Conservation (phyloP, 495 filamentous ascomycete genomes). For the Staphylotrichum longicolle region DNA sequence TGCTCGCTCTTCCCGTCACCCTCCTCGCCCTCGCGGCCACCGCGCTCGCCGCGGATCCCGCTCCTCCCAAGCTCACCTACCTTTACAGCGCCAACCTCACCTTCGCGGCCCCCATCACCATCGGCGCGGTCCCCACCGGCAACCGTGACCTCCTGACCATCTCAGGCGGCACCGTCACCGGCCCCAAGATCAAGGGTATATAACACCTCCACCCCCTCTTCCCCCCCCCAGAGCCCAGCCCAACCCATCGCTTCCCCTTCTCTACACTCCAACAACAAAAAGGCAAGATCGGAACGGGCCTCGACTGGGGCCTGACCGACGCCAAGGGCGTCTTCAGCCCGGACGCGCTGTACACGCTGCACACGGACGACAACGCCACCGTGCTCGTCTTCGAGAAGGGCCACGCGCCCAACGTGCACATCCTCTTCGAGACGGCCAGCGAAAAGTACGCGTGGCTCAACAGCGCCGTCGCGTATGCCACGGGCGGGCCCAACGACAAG, state of each 20-base stretch:
- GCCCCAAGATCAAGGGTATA: constrained; percentile 24
- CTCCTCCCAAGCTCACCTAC: constrained; percentile 21
- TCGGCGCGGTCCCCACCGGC: constrained; percentile 27
- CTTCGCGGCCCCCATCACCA: constrained; percentile 20
- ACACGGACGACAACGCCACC: constrained; percentile 28
- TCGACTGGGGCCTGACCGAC: constrained; percentile 31
- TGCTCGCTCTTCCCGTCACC: background rate
- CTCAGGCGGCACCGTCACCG: constrained; percentile 25
- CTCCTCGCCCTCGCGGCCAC: constrained; percentile 15
- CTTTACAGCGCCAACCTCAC: constrained; percentile 31
- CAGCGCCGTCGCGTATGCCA: constrained; percentile 22
- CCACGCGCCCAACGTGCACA: constrained; percentile 28
- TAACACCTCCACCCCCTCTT: background rate
- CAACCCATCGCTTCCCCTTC: too few species aligned
- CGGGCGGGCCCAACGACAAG: constrained; percentile 19
- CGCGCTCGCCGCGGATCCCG: constrained; percentile 9
- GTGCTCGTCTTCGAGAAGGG: constrained; percentile 29
- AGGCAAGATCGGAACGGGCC: constrained; percentile 25
- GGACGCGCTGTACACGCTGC: constrained; percentile 27
- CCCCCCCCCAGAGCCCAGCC: background rate
- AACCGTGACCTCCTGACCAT: constrained; percentile 24
- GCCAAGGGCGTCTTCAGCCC: constrained; percentile 27
- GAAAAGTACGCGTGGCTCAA: constrained; percentile 27
- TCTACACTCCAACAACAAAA: background rate
- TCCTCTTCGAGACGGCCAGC: constrained; percentile 30